Base-by-base conservation (phyloP, 495 filamentous ascomycete species). In the Trichoderma gamsii region DNA sequence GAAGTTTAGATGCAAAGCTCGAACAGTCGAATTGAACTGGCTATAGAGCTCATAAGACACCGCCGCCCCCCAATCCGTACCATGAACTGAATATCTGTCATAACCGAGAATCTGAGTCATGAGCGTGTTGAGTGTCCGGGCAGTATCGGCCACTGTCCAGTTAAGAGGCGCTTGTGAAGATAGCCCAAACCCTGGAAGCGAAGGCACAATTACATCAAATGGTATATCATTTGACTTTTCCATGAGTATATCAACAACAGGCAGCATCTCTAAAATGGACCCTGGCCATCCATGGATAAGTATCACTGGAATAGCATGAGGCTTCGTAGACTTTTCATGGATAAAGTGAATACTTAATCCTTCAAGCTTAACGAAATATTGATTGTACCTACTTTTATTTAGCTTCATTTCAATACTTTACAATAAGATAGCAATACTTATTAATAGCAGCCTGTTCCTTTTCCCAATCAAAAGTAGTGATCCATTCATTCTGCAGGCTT, bases 31-130 rank as follows among this genome's bases (percentile, higher is more conserved):
- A 23, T 75, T 69, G 43, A 71, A 75, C 27, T 73, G 71, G 15
- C 66, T 52, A 46, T 77, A 75, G 35, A 72, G 70, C 1, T 71
- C 32, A 38, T 72, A 71, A 1, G 64, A 68, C 27, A 79, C 67
- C 44, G 70, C 66, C 16, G 68, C 63, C 18, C 78, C 79, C 70
- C 73, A 79, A 67, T 79, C 78, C 5, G 75, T 74, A 3, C 75
- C 75, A 43, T 78, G 75, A 2, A 69, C 69, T 16, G 71, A 69
- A 64, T 75, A 77, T 38, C 43, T 67, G 2, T 68, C 8, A 52
- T 77, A 79, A 2, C 73, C 74, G 12, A 79, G 69, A 13, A 65
- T 13, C 16, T 61, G 6, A 5, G 52, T 63, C 15, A 18, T 64
- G 32, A 69, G 49, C 21, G 23, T 63, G 65, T 67, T 61, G 65